Base-by-base conservation (phyloP, 2,329 filamentous ascomycete genomes). In the Coccinonectria pachysandricola region DNA sequence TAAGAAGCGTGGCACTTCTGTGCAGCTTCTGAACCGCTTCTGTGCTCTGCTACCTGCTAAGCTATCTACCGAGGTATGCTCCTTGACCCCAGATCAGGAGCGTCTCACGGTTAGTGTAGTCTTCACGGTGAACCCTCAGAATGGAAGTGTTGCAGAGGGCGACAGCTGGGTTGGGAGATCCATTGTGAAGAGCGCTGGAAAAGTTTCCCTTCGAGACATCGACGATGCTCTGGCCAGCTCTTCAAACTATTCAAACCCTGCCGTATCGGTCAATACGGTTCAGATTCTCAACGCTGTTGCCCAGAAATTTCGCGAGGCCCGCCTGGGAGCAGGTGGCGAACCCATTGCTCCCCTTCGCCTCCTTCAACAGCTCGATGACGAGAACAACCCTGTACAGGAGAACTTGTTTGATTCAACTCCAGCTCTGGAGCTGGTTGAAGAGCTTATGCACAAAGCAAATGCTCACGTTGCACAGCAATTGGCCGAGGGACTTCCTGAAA, bases 1-100 rank as follows among this genome's bases (percentile, higher is more conserved):
- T 8, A 94, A 91, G 72, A 98, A 96, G 69, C 84, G 91, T 40
- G 88, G 88, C 35, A 96, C 87, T 31, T 87, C 86, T 18, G 91
- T 98, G 13, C 92, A 96, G 50, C 68, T 98, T 37, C 80, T 94
- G 61, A 91, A 94, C 62, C 78, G 86, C 18, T 62, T 79, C 64
- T 65, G 88, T 72, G 68, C 88, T 65, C 77, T 98, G 69, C 73
- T 98, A 19, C 91, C 91, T 9, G 69, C 82, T 1, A 86, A 84
- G 57, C 66, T 98, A 36, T 80, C 86, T 6, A 73, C 76, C 11
- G 87, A 95, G 40, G 68, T 96, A 26, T 94, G 87, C 66, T 91
- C 87, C 32, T 65, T 98, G 35, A 70, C 73, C 27, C 85, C 88
- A 7, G 81, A 76, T n/a, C 68, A 95, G 56, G 88, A 95, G 36